A percentile compares a stretch with the other conserved stretches of the same genome.
These are phyloP conservation scores for Cladorrhinum sp. DNA, from an alignment of 2,329 filamentous ascomycete genomes.

Conservation along the genomic window DNA sequence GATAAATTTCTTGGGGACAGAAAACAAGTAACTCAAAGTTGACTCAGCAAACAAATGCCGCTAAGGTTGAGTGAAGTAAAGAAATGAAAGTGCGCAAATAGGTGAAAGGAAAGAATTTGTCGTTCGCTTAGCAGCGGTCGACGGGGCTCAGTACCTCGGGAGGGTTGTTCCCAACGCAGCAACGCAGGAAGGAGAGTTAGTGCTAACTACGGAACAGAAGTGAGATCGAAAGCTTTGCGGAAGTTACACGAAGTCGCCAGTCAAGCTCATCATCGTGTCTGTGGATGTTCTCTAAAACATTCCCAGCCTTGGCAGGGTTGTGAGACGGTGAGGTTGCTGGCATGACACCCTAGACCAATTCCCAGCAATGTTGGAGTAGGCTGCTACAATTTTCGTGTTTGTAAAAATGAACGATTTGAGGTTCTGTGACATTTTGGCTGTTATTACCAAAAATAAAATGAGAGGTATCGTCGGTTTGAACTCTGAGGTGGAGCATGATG, in stretches of 20 bases:
- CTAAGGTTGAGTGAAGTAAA: background rate
- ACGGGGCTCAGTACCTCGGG: background rate
- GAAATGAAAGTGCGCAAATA: background rate
- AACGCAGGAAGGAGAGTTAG: background rate
- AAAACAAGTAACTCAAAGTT: background rate
- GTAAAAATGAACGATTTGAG: no score
- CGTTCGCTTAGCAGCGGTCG: background rate
- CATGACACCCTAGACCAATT: no score
- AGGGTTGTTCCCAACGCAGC: no score
- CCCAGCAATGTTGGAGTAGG: no score
- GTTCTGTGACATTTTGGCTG: no score
- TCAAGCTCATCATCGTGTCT: background rate
- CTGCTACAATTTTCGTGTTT: no score
- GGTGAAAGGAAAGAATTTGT: no score
- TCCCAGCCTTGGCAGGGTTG: background rate
- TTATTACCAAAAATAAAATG: background rate
- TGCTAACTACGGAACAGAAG: background rate
- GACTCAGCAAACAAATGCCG: background rate
- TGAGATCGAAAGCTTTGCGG: background rate
- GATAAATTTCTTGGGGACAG: slow-evolving; percentile 24
- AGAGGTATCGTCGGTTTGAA: background rate
- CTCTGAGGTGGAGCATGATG: background rate
- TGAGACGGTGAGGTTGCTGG: background rate
- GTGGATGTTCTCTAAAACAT: background rate
- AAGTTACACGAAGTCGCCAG: background rate